Evolutionary conservation across 305 asterid species (phyloP).

Genomic region (Ilex paraguariensis): DNA sequence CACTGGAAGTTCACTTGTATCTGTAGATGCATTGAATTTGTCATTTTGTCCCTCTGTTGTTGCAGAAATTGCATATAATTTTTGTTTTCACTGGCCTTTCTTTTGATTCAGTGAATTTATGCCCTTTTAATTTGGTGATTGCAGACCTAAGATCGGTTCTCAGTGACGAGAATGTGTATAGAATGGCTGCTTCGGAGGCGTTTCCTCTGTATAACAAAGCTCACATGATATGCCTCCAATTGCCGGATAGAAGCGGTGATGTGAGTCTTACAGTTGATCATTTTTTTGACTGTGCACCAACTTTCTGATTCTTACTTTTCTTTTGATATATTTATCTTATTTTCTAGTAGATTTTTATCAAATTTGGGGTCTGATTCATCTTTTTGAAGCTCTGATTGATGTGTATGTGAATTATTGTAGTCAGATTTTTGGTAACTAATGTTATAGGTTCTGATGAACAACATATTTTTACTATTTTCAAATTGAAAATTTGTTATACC

Average conservation of each 20-base stretch:
- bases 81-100: too few relatives aligned
- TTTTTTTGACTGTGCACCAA: neutral
- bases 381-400: neutral
- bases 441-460: too few relatives aligned
- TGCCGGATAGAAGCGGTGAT: constrained; percentile 91
- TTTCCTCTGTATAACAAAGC: constrained; percentile 85
- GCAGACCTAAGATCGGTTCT: constrained; percentile 72
- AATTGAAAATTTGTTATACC: too few relatives aligned
- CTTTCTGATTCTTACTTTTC: constrained; percentile 8
- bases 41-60: too few relatives aligned
- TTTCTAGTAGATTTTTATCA: constrained; percentile 11
- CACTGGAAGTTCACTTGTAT: neutral
- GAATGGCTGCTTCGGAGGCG: constrained; percentile 63
- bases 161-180: constrained; percentile 59
- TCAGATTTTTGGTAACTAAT: too few relatives aligned
- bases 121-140: constrained; percentile 3
- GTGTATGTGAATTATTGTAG: too few relatives aligned
- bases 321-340: constrained; percentile 8
- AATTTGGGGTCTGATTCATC: neutral
- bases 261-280: constrained; percentile 25
- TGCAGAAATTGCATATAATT: too few relatives aligned
- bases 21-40: too few relatives aligned
- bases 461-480: too few relatives aligned
- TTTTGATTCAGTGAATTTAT: too few relatives aligned
- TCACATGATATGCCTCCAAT: constrained; percentile 79